A percentile compares a stretch with the other conserved stretches of the same genome.
phyloP scores from a whole-genome alignment of 169 alveolate species.

The Pseudocohnilembus persalinus region DNA sequence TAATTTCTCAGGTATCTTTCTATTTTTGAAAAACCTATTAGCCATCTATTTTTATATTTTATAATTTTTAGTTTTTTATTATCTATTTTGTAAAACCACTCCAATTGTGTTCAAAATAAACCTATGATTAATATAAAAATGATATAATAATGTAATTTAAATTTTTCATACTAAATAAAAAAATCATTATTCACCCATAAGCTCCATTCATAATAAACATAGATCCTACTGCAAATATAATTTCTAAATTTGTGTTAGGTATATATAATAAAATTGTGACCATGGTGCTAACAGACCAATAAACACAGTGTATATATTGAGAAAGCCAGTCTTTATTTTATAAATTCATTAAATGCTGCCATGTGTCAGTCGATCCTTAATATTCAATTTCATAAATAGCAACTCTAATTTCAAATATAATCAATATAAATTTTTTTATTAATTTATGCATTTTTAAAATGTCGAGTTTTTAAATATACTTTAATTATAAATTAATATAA shows the following conservation, averaged over 20 bases:
- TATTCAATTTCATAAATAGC: not conserved
- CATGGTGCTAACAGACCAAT: not conserved
- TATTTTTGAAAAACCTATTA: not conserved
- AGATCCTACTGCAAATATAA: not conserved
- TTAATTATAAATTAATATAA: too few relatives aligned
- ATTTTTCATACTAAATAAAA: too few relatives aligned
- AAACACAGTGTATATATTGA: not conserved
- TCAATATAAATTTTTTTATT: too few relatives aligned
- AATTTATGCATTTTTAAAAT: too few relatives aligned
- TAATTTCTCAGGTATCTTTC: not conserved
- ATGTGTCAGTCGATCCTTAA: not conserved
- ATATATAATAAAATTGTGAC: not conserved
- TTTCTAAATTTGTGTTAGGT: not conserved
- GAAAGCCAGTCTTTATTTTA: not conserved
- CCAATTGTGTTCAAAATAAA: not conserved
- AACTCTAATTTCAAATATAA: not conserved
- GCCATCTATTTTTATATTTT: not conserved
- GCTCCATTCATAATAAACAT: not conserved
- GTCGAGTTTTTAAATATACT: too few relatives aligned
- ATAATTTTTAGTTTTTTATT: too few relatives aligned
- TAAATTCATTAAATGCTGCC: not conserved
- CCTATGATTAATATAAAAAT: not conserved
- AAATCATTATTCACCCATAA: not conserved
- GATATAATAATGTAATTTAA: too few relatives aligned
- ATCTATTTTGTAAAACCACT: not conserved